Conservation (phyloP, 225 moss, liverwort and hornwort genomes). For the Sphagnum tenellum region DNA sequence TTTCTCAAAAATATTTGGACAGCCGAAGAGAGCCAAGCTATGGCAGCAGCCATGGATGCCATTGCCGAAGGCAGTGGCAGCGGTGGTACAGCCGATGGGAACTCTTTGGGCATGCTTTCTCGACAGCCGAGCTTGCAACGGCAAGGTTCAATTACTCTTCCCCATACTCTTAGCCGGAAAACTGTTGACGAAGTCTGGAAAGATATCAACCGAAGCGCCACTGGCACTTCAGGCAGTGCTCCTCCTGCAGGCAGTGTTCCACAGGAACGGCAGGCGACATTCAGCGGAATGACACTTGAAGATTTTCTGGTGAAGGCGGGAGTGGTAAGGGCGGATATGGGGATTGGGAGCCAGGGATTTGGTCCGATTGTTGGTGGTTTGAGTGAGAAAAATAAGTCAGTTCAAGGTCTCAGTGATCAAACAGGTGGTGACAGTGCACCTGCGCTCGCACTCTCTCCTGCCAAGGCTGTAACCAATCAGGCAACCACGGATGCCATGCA, state of each 20-base stretch:
- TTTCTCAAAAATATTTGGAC: slow-evolving; percentile 94
- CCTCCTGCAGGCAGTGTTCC: slow-evolving; percentile 16
- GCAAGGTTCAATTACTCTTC: slow-evolving; percentile 43
- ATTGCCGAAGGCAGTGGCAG: slow-evolving; percentile 17
- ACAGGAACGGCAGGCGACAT: slow-evolving; percentile 46
- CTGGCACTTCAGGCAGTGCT: slow-evolving; percentile 28
- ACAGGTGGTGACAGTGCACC: slow-evolving; percentile 49
- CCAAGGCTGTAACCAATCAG: slow-evolving; percentile 52
- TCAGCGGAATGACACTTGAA: slow-evolving; percentile 86
- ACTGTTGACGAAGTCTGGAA: slow-evolving; percentile 98
- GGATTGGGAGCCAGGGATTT: slow-evolving; percentile 30
- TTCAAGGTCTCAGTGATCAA: slow-evolving; percentile 36
- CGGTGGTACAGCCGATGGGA: slow-evolving; percentile 13
- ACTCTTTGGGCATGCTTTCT: slow-evolving; percentile 25
- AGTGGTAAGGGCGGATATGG: slow-evolving; percentile 68
- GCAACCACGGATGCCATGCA: slow-evolving; percentile 67
- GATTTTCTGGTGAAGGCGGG: slow-evolving; percentile 93
- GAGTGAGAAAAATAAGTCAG: slow-evolving; percentile 22
- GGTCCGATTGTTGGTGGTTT: slow-evolving; percentile 20
- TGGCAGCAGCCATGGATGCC: slow-evolving; percentile 65
- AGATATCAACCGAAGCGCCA: slow-evolving; percentile 55
- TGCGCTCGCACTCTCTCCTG: slow-evolving; percentile 61
- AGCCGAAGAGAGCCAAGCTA: slow-evolving; percentile 73
- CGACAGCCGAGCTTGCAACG: slow-evolving; percentile 52
- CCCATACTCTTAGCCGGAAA: slow-evolving; percentile 68